These are phyloP conservation scores for Phellopilus nigrolimitatus DNA, from an alignment of 1,284 basidiomycete species.

Conservation along the genomic window DNA sequence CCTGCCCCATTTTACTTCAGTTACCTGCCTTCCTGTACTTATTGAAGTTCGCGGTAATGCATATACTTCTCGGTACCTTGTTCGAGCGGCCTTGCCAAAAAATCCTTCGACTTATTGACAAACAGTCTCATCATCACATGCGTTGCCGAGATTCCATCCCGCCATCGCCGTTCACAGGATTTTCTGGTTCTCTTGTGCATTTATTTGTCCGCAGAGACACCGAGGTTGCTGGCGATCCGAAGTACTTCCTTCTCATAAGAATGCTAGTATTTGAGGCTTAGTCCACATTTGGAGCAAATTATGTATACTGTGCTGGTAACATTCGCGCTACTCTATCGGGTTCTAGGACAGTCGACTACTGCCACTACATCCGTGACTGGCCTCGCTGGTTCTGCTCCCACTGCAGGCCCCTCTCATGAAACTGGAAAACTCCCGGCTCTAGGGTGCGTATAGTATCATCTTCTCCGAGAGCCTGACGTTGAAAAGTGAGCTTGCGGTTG, in stretches of 20 bases:
- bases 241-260: background rate
- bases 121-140: background rate
- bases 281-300: too few species aligned
- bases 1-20: too few species aligned
- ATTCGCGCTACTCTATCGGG: background rate
- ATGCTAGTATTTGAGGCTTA: background rate
- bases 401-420: slow-evolving; percentile 29
- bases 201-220: background rate
- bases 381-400: slow-evolving; percentile 25
- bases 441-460: slow-evolving; percentile 26
- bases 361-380: background rate
- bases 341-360: background rate
- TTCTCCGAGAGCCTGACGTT: background rate
- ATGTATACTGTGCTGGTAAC: background rate
- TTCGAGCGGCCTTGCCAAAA: background rate
- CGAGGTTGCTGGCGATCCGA: slow-evolving; percentile 2
- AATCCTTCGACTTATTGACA: background rate
- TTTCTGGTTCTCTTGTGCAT: background rate
- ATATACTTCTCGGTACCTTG: background rate
- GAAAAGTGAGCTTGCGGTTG: slow-evolving; percentile 25
- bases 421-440: slow-evolving; percentile 34
- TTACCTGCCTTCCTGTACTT: background rate
- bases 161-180: too few species aligned
- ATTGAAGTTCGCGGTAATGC: background rate
- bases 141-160: background rate